Base-by-base conservation (phyloP, 768 basidiomycete species). In the Kwoniella heveanensis region DNA sequence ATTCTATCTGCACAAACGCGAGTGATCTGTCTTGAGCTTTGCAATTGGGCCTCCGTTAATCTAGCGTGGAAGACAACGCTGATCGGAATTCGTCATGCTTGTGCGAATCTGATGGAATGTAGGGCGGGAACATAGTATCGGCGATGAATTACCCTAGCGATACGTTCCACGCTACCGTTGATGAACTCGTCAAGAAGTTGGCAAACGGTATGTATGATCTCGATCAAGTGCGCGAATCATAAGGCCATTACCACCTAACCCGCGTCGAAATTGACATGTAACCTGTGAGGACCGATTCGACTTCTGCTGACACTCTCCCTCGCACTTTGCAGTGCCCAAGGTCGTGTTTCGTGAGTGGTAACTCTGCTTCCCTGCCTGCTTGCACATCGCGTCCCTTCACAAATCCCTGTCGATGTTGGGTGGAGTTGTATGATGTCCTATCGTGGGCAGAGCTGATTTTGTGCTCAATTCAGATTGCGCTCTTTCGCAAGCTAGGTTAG, bases 381-480 rank as follows among this genome's bases (percentile, higher is more conserved):
- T 13, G 32, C 32, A 6, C n/a, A n/a, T n/a, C n/a, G n/a, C 32
- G 32, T 32, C 32, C 13, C 32, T 32, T 32, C 13, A 32, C 32
- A 13, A 13, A 13, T 5, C 32, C n/a, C n/a, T n/a, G n/a, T n/a
- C n/a, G n/a, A n/a, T n/a, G n/a, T n/a, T n/a, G n/a, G n/a, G n/a
- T n/a, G n/a, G n/a, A n/a, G n/a, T n/a, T n/a, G n/a, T n/a, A n/a
- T n/a, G n/a, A n/a, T n/a, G n/a, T n/a, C n/a, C n/a, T n/a, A n/a
- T n/a, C n/a, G n/a, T n/a, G n/a, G n/a, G n/a, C n/a, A n/a, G n/a
- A n/a, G n/a, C n/a, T n/a, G n/a, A n/a, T n/a, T n/a, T n/a, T n/a
- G n/a, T n/a, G n/a, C n/a, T n/a, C n/a, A n/a, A n/a, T n/a, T n/a
- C 17, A 79, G 78, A 79, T 60, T 79, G 78, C 52, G 78, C 78